Conservation (phyloP, 805 yeast genomes). For the Yamadazyma olivae region DNA sequence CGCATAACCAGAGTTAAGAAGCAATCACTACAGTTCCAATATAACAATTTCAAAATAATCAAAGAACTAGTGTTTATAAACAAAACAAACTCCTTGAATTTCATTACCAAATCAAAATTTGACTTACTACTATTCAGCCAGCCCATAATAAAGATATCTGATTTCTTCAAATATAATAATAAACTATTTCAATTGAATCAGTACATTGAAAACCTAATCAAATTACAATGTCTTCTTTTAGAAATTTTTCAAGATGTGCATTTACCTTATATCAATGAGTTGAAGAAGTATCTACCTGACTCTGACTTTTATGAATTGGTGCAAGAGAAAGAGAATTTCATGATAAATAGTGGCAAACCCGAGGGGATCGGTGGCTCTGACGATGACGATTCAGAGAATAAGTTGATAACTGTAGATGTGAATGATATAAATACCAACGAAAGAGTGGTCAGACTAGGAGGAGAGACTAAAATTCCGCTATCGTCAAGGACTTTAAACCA, state of each 20-base stretch:
- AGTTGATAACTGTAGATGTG: constrained; percentile 6
- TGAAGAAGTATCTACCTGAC: constrained; percentile 19
- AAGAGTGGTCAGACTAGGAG: constrained; percentile 30
- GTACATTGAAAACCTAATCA: constrained; percentile 26
- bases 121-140: constrained; percentile 19
- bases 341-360: constrained; percentile 17
- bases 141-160: constrained; percentile 24
- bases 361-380: constrained; percentile 10
- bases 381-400: constrained; percentile 7
- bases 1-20: constrained; percentile 18
- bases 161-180: constrained; percentile 25
- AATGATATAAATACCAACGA: constrained; percentile 15
- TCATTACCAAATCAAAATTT: constrained; percentile 4
- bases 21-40: constrained; percentile 24
- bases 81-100: constrained; percentile 1
- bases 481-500: constrained; percentile 27
- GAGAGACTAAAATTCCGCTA: constrained; percentile 22
- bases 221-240: constrained; percentile 18
- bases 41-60: constrained; percentile 20
- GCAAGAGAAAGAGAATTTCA: constrained; percentile 28
- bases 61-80: constrained; percentile 20
- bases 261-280: constrained; percentile 25
- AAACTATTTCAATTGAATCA: constrained; percentile 25
- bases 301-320: constrained; percentile 24
- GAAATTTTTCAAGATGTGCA: constrained; percentile 16